These are phyloP conservation scores for Asterophora parasitica DNA, from an alignment of 768 basidiomycete genomes.

Conservation along the genomic window DNA sequence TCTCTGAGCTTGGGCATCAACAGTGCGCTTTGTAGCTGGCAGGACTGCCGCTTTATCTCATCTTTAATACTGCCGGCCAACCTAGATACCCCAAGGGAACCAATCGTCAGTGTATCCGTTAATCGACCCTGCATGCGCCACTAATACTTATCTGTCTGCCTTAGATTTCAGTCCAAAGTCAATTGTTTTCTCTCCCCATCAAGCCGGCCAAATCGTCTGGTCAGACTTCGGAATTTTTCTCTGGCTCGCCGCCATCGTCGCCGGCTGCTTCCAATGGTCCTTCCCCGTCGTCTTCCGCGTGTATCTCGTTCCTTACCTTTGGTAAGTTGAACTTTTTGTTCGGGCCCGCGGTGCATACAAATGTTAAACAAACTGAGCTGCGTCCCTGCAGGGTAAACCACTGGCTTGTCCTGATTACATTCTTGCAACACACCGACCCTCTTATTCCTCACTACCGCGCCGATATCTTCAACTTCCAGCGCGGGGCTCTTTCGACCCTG, in stretches of 20 bases:
- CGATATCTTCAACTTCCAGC: slow-evolving; percentile 47
- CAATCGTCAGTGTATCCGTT: slow-evolving; percentile 50
- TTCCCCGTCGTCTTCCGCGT: slow-evolving; percentile 59
- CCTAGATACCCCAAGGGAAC: slow-evolving; percentile 57
- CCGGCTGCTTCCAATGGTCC: slow-evolving; percentile 47
- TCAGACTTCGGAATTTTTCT: slow-evolving; percentile 72
- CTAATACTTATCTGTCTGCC: background rate
- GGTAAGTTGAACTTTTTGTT: slow-evolving; percentile 27
- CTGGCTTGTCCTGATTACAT: slow-evolving; percentile 53
- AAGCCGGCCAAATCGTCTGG: slow-evolving; percentile 56
- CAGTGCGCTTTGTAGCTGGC: slow-evolving; percentile 32
- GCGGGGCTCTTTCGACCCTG: slow-evolving; percentile 53
- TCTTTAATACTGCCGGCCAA: slow-evolving; percentile 72
- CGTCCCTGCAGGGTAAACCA: slow-evolving; percentile 29
- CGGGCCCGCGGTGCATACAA: background rate
- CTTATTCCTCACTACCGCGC: slow-evolving; percentile 53
- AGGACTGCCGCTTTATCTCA: slow-evolving; percentile 73
- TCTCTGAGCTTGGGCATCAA: background rate
- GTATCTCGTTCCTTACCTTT: slow-evolving; percentile 76
- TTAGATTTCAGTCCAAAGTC: slow-evolving; percentile 61
- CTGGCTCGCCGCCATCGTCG: slow-evolving; percentile 47
- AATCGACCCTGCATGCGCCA: background rate
- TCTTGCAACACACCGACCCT: slow-evolving; percentile 61
- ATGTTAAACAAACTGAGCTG: background rate
- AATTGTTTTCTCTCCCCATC: slow-evolving; percentile 66